Evolutionary conservation across 352 stramenopile genomes (phyloP), one percentile per base, ranked within the genome.

Genomic region (Pythium graminicola): DNA sequence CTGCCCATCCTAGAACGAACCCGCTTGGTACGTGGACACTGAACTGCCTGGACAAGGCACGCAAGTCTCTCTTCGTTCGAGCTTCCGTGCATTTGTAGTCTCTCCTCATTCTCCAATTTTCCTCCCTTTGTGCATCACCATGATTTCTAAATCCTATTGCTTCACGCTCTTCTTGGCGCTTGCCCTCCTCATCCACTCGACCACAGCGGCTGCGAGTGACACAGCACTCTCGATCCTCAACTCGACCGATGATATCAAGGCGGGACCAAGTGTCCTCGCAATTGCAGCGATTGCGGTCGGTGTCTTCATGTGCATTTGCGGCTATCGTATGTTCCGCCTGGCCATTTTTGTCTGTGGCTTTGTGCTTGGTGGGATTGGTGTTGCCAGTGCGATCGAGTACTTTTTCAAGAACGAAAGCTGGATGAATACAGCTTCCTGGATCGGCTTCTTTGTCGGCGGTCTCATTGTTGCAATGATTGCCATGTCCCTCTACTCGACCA

Each of bases 271-370:
- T 20, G 51, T 88, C 26, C 11, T 82, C 20, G 72, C 69, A 13
- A 46, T 63, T 10, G 27, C 65, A n/a, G 70, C 70, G 13, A 73
- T 85, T 9, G 60, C 50, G 28, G 40, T 67, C 19, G 77, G 77
- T 23, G 40, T 52, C 1, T 23, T 86, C 38, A 55, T 85, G 49
- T 64, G 72, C 35, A 31, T 76, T 3, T 62, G 70, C 28, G 81
- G 81, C 44, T 89, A 89, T 61, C 72, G 73, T 13, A 54, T 86
- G 43, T 81, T 89, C 54, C 72, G 76, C 6, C 50, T 41, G 20
- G 61, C 76, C 17, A 67, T 59, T 35, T 76, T 82, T 36, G 47
- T 66, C 16, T 79, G 61, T 38, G 72, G 64, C 33, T 82, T 82
- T 29, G 48, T 73, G 19, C 42, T 67, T 24, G 69, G 66, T 33